Evolutionary conservation across 2,329 filamentous ascomycete species (phyloP), one percentile per base, ranked within the genome.

Genomic region (Stachybotrys chartarum): DNA sequence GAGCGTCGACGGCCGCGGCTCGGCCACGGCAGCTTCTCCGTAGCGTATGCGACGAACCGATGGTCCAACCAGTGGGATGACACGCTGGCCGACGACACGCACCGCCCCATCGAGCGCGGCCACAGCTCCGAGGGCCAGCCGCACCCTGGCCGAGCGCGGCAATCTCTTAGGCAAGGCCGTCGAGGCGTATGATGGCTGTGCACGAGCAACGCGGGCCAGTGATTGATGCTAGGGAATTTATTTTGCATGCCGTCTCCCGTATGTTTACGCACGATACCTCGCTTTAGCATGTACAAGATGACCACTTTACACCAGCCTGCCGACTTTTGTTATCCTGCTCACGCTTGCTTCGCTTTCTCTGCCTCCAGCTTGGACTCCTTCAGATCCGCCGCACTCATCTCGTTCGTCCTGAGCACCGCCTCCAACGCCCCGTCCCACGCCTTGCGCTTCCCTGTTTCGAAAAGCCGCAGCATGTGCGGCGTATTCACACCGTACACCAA

Each of bases 61-160:
- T 89, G 86, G 86, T 79, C 83, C 0, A 89, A 90, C 63, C 80
- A 90, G 60, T 90, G 86, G 86, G 85, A 90, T 64, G 88, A 90
- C 60, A 72, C 89, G 66, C 61, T 64, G n/a, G 79, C 86, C 56
- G 61, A 61, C 30, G 63, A 62, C 6, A 66, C 64, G 0, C 64
- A 67, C 18, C 69, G 85, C 12, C 83, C 77, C 46, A 83, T 90
- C 49, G 86, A 89, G 66, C 75, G 86, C 53, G 86, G 86, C 17
- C 90, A 86, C 60, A 85, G 86, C 65, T 87, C 84, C 0, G 87
- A 90, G 68, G 86, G 85, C 1, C 85, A 90, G 63, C 85, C 81
- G 87, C 11, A 89, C 86, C 0, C 75, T 90, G 0, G 78, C 86
- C 2, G 76, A 88, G 31, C 86, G 84, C 1, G 86, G 85, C 5